Percentiles rank a stretch among this genome's conserved stretches.
Conservation (phyloP, 2,329 filamentous ascomycete species). For the Claviceps maximensis region DNA sequence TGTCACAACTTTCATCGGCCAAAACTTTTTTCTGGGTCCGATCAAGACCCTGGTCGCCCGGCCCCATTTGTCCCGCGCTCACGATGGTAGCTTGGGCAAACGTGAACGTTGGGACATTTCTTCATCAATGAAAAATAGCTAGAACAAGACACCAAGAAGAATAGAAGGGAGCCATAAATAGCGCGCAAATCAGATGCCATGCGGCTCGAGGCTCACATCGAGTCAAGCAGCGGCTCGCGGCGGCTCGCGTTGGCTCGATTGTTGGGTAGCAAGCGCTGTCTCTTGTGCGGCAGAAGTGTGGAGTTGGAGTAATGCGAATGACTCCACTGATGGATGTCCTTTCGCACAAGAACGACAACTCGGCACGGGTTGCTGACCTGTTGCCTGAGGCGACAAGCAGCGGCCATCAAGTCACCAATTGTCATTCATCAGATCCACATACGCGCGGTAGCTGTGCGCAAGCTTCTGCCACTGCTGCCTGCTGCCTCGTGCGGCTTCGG, state of each 20-base stretch:
- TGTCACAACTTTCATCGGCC: neutral
- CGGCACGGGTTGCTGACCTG: neutral
- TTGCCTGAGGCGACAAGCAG: slow-evolving; percentile 19
- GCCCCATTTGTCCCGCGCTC: neutral
- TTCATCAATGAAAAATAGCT: neutral
- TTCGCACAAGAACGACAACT: neutral
- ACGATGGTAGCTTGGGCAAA: neutral
- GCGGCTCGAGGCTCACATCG: neutral
- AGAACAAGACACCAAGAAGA: neutral
- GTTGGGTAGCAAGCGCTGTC: slow-evolving; percentile 4
- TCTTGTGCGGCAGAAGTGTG: slow-evolving; percentile 3
- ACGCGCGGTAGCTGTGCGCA: neutral
- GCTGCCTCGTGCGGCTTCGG: too few relatives aligned
- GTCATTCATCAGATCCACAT: neutral
- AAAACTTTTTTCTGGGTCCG: slow-evolving; percentile 16
- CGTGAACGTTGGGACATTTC: neutral
- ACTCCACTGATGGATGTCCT: slow-evolving; percentile 1
- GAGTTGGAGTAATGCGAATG: neutral
- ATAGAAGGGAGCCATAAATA: neutral
- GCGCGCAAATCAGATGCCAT: neutral
- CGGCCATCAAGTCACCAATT: slow-evolving; percentile 15
- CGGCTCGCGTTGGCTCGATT: neutral
- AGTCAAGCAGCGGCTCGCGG: neutral
- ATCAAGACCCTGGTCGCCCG: slow-evolving; percentile 9
- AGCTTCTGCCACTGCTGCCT: neutral